Percentiles rank a stretch among this genome's conserved stretches.
These are phyloP conservation scores for Cladophialophora exuberans DNA, from an alignment of 2,329 filamentous ascomycete species.

Conservation along the genomic window DNA sequence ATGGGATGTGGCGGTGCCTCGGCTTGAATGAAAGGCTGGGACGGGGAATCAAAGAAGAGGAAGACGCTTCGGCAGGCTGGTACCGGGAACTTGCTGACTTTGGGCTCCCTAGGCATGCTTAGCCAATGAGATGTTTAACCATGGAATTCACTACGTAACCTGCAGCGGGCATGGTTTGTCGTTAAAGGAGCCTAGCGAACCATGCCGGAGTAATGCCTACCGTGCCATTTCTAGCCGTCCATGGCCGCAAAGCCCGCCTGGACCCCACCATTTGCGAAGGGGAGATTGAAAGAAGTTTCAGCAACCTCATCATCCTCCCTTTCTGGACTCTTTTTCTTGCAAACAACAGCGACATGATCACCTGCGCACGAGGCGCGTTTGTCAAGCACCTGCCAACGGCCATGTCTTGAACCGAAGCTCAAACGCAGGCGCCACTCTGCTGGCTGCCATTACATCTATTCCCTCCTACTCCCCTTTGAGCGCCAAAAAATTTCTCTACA, in stretches of 20 bases:
- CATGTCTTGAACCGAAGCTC: constrained; percentile 28
- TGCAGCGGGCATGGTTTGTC: neutral
- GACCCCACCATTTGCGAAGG: constrained; percentile 17
- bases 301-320: constrained; percentile 5
- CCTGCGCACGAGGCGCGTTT: constrained; percentile 13
- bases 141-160: constrained; percentile 5
- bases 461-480: neutral
- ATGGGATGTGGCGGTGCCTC: constrained; percentile 24
- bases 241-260: constrained; percentile 6
- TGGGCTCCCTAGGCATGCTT: neutral
- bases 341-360: constrained; percentile 1
- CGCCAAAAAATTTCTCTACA: neutral
- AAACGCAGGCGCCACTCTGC: constrained; percentile 31
- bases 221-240: constrained; percentile 11
- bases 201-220: neutral
- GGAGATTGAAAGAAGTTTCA: constrained; percentile 9
- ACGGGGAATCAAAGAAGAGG: neutral
- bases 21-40: constrained; percentile 15
- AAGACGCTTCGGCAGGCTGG: no score
- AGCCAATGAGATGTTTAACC: neutral
- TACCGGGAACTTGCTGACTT: neutral
- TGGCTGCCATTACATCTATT: constrained; percentile 27
- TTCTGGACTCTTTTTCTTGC: no score
- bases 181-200: constrained; percentile 2
- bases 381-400: constrained; percentile 15